Conservation (phyloP, 352 stramenopile genomes). For the Globisporangium mamillatum region DNA sequence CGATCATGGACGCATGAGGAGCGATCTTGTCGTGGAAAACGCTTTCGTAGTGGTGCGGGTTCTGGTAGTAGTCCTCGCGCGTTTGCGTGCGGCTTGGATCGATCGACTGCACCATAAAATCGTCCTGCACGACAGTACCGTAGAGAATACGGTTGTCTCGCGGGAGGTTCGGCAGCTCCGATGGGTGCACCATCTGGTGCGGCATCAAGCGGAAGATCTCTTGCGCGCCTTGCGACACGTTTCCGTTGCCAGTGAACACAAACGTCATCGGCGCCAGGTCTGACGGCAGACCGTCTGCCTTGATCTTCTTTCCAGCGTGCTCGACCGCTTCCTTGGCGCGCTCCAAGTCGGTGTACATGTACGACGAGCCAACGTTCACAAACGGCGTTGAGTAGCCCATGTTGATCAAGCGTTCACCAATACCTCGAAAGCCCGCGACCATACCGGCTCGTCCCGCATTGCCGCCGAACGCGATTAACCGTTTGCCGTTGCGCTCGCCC, state of each 20-base stretch:
- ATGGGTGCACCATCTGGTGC: constrained; percentile 90
- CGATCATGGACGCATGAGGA: constrained; percentile 89
- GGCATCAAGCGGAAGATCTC: constrained; percentile 94
- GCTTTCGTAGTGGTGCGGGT: constrained; percentile 89
- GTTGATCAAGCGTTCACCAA: constrained; percentile 92
- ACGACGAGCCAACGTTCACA: constrained; percentile 90
- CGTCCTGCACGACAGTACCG: constrained; percentile 72
- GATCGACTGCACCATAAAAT: constrained; percentile 66
- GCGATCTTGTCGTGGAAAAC: constrained; percentile 90
- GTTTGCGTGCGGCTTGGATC: constrained; percentile 20
- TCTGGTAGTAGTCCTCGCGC: constrained; percentile 88
- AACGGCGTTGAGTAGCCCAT: constrained; percentile 93
- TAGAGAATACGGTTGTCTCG: constrained; percentile 66
- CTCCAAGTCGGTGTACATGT: constrained; percentile 93
- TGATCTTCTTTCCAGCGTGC: constrained; percentile 82
- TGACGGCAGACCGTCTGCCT: constrained; percentile 67
- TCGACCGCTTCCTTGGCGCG: constrained; percentile 84
- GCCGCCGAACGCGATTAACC: constrained; percentile 93
- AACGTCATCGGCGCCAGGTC: constrained; percentile 87
- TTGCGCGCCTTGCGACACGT: constrained; percentile 93
- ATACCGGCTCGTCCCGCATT: constrained; percentile 94
- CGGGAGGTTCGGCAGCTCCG: constrained; percentile 79
- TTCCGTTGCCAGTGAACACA: constrained; percentile 93
- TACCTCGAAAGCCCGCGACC: constrained; percentile 91
- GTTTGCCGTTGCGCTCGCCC: constrained; percentile 68